These are phyloP conservation scores for Fraxinus greggii DNA, from an alignment of 305 asterid species.

Conservation along the genomic window DNA sequence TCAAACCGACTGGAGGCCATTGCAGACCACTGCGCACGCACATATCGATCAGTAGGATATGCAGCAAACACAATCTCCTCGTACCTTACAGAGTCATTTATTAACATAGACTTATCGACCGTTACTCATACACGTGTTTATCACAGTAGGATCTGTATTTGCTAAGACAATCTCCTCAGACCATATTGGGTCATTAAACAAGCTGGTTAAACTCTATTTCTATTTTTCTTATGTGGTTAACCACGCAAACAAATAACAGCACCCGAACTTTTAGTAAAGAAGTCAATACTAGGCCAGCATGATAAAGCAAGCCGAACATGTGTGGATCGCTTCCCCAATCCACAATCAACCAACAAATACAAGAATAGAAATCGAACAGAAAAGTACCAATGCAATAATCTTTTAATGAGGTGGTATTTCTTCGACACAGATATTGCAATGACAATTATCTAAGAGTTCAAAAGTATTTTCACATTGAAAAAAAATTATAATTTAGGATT, in stretches of 20 bases:
- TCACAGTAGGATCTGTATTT: not conserved
- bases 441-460: not conserved
- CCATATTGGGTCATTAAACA: not conserved
- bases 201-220: not conserved
- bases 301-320: not conserved
- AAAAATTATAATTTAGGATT: not conserved
- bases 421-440: not conserved
- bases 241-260: not conserved
- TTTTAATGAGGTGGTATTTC: not conserved
- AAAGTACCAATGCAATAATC: not conserved
- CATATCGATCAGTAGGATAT: not conserved
- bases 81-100: not conserved
- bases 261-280: not conserved
- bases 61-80: not conserved
- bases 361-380: not conserved
- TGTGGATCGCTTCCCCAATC: not conserved
- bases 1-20: not conserved
- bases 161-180: not conserved
- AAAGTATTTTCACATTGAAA: not conserved
- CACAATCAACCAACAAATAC: not conserved
- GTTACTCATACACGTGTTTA: not conserved
- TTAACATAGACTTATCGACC: not conserved
- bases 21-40: not conserved
- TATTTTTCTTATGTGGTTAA: not conserved
- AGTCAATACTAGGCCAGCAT: not conserved